phyloP scores from a whole-genome alignment of 1,284 basidiomycete genomes.

The Pholiota adiposa region DNA sequence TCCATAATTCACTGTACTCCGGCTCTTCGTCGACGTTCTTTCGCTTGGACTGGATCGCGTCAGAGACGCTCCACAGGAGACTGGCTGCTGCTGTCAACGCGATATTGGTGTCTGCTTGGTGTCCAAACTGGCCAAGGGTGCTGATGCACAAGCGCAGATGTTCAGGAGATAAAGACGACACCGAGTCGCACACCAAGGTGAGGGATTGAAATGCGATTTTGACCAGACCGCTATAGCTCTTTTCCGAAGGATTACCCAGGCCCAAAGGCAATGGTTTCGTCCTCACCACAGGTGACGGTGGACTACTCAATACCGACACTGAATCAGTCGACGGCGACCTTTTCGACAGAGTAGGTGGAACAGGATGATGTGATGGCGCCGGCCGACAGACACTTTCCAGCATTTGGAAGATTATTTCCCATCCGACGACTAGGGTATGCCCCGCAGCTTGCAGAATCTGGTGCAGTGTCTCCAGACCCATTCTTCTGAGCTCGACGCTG shows the following conservation, averaged over 20 bases:
- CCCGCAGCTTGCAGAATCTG: constrained; percentile 90
- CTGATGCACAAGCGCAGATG: constrained; percentile 88
- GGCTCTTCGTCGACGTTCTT: constrained; percentile 69
- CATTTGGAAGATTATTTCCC: constrained; percentile 93
- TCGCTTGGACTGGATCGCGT: constrained; percentile 83
- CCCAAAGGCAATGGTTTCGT: constrained; percentile 55
- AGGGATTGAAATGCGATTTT: constrained; percentile 94
- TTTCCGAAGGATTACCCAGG: constrained; percentile 61
- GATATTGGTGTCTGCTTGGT: constrained; percentile 94
- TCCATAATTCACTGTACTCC: constrained; percentile 86
- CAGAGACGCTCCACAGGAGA: constrained; percentile 91
- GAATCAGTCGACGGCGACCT: constrained; percentile 50
- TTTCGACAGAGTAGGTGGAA: constrained; percentile 29
- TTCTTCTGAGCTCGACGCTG: constrained; percentile 78
- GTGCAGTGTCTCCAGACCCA: constrained; percentile 89
- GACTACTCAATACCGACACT: constrained; percentile 36
- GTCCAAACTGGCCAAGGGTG: constrained; percentile 89
- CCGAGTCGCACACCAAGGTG: constrained; percentile 92
- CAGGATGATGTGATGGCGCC: constrained; percentile 10
- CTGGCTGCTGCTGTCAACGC: constrained; percentile 91
- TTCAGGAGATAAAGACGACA: constrained; percentile 79
- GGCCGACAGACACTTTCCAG: constrained; percentile 81
- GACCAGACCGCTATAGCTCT: constrained; percentile 67
- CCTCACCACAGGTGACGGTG: constrained; percentile 40
- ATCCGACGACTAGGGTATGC: constrained; percentile 89